These are phyloP conservation scores for Periconia sp. DNA, from an alignment of 2,329 filamentous ascomycete genomes.

Conservation along the genomic window DNA sequence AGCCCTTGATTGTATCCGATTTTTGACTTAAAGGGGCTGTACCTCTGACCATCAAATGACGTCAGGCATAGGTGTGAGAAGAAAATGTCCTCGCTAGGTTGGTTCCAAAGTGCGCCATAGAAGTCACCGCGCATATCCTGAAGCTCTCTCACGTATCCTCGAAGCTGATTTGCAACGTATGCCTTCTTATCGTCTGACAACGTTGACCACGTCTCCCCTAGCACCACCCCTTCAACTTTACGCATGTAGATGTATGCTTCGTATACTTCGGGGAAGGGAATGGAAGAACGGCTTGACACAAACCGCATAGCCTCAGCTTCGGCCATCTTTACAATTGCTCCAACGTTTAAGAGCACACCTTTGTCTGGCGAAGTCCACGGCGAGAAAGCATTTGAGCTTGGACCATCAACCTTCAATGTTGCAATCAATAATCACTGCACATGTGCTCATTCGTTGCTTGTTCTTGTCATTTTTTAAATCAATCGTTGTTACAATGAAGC, in stretches of 20 bases:
- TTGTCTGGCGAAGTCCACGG: conserved; percentile 1
- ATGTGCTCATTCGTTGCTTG: too few species aligned
- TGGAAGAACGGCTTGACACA: conserved; percentile 10
- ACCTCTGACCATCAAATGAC: conserved; percentile 4
- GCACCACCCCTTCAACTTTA: conserved; percentile 9
- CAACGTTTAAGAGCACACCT: conserved; percentile 13
- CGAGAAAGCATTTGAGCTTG: too few species aligned
- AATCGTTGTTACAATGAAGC: too few species aligned
- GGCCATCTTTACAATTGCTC: conserved; percentile 6
- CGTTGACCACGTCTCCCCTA: conserved; percentile 7
- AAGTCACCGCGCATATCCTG: conserved; percentile 7
- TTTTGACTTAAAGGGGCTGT: conserved; percentile 13
- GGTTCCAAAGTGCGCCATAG: conserved; percentile 14
- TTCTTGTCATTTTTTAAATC: too few species aligned
- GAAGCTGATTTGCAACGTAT: conserved; percentile 9
- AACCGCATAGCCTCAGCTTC: conserved; percentile 18
- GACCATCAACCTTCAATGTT: too few species aligned
- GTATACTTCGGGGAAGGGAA: conserved; percentile 18
- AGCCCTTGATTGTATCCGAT: conserved; percentile 15
- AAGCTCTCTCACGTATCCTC: conserved; percentile 8
- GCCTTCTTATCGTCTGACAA: conserved; percentile 8
- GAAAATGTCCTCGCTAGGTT: conserved; percentile 15
- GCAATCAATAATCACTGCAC: too few species aligned
- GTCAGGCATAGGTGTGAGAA: conserved; percentile 11
- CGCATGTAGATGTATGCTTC: conserved; percentile 20